phyloP scores from a whole-genome alignment of 73 alveolate species.

The Halteria grandinella region DNA sequence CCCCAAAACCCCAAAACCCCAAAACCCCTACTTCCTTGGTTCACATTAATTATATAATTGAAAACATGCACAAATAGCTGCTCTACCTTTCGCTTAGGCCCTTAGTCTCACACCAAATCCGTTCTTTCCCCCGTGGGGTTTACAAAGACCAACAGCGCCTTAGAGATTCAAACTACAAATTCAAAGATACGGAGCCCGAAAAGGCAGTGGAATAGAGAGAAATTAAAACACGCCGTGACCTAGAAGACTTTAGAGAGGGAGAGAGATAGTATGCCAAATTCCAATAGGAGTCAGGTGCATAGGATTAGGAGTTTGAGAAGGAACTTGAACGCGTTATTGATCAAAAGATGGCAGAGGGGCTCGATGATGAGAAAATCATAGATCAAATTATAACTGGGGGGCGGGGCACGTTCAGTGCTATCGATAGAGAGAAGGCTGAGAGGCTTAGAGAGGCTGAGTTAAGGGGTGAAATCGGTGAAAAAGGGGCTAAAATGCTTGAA shows the following conservation, averaged over 20 bases:
- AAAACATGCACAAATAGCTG: too few relatives aligned
- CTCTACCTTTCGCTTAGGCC: too few relatives aligned
- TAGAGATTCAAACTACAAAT: background rate
- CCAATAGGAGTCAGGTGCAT: background rate
- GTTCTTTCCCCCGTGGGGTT: slow-evolving; percentile 2
- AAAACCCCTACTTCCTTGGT: too few relatives aligned
- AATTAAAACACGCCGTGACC: slow-evolving; percentile 13
- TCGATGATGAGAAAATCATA: slow-evolving; percentile 9
- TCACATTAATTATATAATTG: too few relatives aligned
- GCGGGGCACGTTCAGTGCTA: background rate
- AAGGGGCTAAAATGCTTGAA: background rate
- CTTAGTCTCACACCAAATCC: background rate
- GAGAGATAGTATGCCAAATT: slow-evolving; percentile 16
- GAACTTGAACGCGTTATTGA: slow-evolving; percentile 31
- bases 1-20: too few relatives aligned
- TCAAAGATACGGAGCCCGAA: slow-evolving; percentile 3
- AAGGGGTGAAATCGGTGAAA: background rate
- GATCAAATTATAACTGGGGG: background rate
- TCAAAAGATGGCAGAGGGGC: slow-evolving; percentile 24
- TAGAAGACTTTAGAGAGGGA: slow-evolving; percentile 12
- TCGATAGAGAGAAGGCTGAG: background rate
- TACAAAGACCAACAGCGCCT: background rate
- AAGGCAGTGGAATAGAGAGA: background rate
- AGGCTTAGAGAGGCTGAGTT: background rate
- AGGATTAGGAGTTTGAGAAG: slow-evolving; percentile 32